phyloP scores from a whole-genome alignment of 257 asterid genomes.

The Penstemon davidsonii region DNA sequence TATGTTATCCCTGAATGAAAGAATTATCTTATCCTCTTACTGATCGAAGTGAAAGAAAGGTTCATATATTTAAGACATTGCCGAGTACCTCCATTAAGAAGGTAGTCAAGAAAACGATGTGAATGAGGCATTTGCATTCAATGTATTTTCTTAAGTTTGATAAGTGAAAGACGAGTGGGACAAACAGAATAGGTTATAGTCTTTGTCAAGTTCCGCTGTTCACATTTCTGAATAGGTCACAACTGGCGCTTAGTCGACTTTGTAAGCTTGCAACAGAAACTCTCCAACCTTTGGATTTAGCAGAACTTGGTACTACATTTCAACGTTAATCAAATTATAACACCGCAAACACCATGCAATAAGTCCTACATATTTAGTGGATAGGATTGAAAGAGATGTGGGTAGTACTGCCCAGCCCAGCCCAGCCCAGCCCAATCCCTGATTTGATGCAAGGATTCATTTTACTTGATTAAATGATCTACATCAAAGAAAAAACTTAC shows the following conservation, averaged over 20 bases:
- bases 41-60: not conserved
- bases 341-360: not conserved
- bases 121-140: not conserved
- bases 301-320: not conserved
- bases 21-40: not conserved
- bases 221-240: too few species aligned
- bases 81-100: not conserved
- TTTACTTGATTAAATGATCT: not conserved
- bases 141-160: too few species aligned
- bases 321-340: not conserved
- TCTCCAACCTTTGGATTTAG: not conserved
- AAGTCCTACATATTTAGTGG: not conserved
- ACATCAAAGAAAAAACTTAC: constrained; percentile 43
- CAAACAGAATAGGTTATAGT: not conserved
- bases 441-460: not conserved
- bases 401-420: not conserved
- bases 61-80: not conserved
- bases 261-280: not conserved
- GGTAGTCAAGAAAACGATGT: not conserved
- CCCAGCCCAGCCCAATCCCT: not conserved
- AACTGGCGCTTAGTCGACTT: not conserved
- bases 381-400: not conserved
- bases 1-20: too few species aligned
- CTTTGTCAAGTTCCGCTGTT: too few species aligned
- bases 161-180: not conserved